phyloP scores from a whole-genome alignment of 495 filamentous ascomycete genomes.

The Friedmanniomyces endolithicus region DNA sequence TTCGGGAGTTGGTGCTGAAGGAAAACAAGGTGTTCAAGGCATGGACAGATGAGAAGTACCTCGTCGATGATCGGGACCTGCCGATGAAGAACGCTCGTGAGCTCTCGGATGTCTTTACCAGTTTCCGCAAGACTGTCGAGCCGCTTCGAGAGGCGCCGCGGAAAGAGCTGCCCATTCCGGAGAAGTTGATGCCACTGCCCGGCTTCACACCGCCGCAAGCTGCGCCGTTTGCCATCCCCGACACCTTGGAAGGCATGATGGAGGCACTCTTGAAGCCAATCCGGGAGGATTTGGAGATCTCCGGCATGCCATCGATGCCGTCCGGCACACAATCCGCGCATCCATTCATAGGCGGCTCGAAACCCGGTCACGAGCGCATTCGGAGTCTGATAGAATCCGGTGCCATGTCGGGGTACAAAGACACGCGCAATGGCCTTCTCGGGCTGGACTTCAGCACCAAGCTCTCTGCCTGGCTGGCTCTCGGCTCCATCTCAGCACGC shows the following conservation, averaged over 20 bases:
- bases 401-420: constrained; percentile 47
- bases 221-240: constrained; percentile 48
- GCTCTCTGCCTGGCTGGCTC: constrained; percentile 53
- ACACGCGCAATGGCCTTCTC: constrained; percentile 54
- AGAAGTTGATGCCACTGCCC: constrained; percentile 42
- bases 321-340: constrained; percentile 39
- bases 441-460: constrained; percentile 59
- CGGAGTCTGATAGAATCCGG: constrained; percentile 45
- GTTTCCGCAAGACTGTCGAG: constrained; percentile 53
- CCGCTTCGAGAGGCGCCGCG: constrained; percentile 50
- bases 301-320: constrained; percentile 36
- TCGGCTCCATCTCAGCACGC: constrained; percentile 55
- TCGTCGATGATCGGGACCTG: constrained; percentile 54
- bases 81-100: constrained; percentile 37
- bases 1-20: constrained; percentile 36
- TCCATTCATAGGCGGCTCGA: constrained; percentile 57
- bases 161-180: constrained; percentile 34
- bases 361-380: constrained; percentile 40
- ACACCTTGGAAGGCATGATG: constrained; percentile 37
- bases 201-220: constrained; percentile 41
- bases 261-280: constrained; percentile 44
- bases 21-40: constrained; percentile 43
- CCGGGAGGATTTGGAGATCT: constrained; percentile 15
- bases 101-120: constrained; percentile 56
- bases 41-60: constrained; percentile 61